These are phyloP conservation scores for Silene conica DNA, from an alignment of 148 eudicot species.

Conservation along the genomic window DNA sequence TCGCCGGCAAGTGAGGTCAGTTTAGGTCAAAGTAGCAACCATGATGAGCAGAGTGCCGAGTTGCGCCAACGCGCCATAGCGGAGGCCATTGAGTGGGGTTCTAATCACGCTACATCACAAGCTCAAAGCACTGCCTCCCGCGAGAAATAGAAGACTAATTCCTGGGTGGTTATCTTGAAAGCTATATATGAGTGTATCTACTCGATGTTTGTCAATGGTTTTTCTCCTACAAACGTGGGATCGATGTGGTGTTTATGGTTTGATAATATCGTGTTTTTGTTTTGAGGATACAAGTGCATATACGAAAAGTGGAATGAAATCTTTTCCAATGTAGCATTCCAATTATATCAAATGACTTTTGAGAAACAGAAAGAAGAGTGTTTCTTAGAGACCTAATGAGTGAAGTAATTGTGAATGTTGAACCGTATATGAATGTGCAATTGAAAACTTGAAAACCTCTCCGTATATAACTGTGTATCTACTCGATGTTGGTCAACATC, in stretches of 20 bases:
- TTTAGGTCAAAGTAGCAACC: conserved; percentile 8
- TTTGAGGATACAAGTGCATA: neutral
- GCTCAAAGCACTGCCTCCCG: conserved; percentile 16
- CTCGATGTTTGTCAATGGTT: neutral
- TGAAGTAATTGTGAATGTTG: too few relatives aligned
- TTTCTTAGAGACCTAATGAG: too few relatives aligned
- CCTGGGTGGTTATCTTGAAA: too few relatives aligned
- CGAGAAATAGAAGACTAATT: neutral
- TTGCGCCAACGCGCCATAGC: conserved; percentile 62
- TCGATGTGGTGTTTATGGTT: neutral
- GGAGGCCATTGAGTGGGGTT: conserved; percentile 82
- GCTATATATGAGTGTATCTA: too few relatives aligned
- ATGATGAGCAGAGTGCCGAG: conserved; percentile 20
- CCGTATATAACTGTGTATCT: too few relatives aligned
- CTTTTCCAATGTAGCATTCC: too few relatives aligned
- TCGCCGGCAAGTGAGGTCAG: conserved; percentile 23
- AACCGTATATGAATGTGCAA: too few relatives aligned
- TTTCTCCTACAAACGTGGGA: neutral
- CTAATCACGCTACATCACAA: conserved; percentile 22
- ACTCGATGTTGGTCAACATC: too few relatives aligned
- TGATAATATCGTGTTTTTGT: neutral
- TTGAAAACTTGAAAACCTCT: too few relatives aligned
- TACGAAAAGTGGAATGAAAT: neutral
- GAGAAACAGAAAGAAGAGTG: too few relatives aligned
- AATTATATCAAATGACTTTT: too few relatives aligned